Conservation (phyloP, 1,139 yeast genomes). For the Yamadazyma dushanensis region DNA sequence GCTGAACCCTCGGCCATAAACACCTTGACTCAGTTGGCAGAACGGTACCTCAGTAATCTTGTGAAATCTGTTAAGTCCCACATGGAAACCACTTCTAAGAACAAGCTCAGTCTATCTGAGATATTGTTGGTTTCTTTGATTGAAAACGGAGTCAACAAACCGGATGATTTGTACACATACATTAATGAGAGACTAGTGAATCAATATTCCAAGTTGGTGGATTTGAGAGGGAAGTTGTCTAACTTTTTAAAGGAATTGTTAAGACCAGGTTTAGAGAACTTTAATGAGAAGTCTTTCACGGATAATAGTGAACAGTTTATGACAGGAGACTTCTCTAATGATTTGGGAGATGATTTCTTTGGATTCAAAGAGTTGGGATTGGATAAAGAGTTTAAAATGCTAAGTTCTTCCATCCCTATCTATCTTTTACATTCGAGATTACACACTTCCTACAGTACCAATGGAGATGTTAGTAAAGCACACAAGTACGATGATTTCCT, state of each 20-base stretch:
- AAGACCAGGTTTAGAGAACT: constrained; percentile 77
- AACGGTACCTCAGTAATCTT: constrained; percentile 71
- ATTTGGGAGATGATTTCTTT: constrained; percentile 93
- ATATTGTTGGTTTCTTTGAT: constrained; percentile 61
- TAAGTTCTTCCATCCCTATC: constrained; percentile 84
- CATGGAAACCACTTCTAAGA: constrained; percentile 60
- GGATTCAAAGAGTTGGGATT: constrained; percentile 94
- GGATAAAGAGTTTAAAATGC: constrained; percentile 87
- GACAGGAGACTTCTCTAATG: constrained; percentile 92
- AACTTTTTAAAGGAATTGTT: constrained; percentile 74
- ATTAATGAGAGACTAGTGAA: constrained; percentile 72
- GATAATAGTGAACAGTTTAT: constrained; percentile 93
- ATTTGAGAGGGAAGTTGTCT: constrained; percentile 67
- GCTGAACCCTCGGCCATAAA: constrained; percentile 79
- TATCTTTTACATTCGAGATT: constrained; percentile 82
- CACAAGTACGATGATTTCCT: constrained; percentile 65
- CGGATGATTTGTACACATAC: constrained; percentile 73
- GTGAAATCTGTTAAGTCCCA: constrained; percentile 72
- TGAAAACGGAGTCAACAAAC: constrained; percentile 83
- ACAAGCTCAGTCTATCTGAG: constrained; percentile 44
- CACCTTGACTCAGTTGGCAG: constrained; percentile 80
- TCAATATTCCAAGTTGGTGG: constrained; percentile 68
- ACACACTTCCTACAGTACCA: constrained; percentile 48
- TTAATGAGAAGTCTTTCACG: constrained; percentile 73
- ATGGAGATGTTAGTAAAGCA: constrained; percentile 46